Percentiles rank a stretch among this genome's conserved stretches.
Evolutionary conservation across 768 basidiomycete species (phyloP).

Genomic region (Mycena filopes): DNA sequence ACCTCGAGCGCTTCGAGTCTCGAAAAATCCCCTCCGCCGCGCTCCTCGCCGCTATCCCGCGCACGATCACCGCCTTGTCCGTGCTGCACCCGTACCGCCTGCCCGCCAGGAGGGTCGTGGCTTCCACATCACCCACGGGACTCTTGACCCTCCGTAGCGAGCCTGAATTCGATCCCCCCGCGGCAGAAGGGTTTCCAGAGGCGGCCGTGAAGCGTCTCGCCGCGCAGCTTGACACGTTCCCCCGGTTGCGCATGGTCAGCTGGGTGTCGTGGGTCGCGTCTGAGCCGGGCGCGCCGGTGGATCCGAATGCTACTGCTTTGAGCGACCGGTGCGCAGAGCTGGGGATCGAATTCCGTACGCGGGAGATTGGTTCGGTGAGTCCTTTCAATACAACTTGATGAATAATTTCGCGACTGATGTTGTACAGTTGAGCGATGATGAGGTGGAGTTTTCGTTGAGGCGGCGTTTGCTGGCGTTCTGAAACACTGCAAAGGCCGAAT

Average conservation of each 20-base stretch:
- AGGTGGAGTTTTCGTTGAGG: neutral
- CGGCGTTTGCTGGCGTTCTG: neutral
- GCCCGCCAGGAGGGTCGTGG: no score
- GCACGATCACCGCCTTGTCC: neutral
- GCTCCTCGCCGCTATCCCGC: neutral
- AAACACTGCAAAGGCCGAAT: no score
- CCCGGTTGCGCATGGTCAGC: neutral
- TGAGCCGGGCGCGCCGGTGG: neutral
- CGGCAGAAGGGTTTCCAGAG: no score
- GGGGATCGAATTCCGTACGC: no score
- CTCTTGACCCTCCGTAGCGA: no score
- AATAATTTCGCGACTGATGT: neutral
- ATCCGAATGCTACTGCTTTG: no score
- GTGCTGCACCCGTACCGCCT: neutral
- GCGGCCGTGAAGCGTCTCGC: no score
- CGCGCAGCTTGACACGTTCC: neutral
- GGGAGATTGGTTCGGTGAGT: no score
- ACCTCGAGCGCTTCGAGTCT: conserved; percentile 1
- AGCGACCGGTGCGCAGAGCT: no score
- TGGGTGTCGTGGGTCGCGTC: neutral
- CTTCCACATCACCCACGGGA: no score
- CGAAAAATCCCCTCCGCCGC: neutral
- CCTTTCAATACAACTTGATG: no score
- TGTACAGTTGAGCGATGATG: neutral
- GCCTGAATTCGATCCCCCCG: no score